Conservation (phyloP, 805 yeast species). For the Teunomyces cretensis region DNA sequence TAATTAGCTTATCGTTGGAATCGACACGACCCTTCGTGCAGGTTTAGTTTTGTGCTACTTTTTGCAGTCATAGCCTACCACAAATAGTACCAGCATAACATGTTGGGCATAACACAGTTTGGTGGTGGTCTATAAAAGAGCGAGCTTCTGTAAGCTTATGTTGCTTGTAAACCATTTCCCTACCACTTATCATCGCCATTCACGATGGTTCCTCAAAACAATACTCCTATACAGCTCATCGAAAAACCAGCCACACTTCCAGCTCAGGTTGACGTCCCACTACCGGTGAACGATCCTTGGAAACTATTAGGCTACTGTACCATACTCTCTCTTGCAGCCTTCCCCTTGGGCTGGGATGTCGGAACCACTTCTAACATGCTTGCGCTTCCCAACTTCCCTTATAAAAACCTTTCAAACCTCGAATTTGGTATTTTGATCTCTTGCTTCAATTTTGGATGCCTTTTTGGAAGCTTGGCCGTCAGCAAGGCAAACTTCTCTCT, state of each 20-base stretch:
- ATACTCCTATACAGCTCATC: neutral
- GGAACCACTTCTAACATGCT: constrained; percentile 20
- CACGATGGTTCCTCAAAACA: neutral
- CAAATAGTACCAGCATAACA: neutral
- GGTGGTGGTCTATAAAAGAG: neutral
- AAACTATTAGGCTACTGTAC: constrained; percentile 5
- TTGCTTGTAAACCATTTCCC: neutral
- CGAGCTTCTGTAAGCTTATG: neutral
- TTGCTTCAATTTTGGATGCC: constrained; percentile 24
- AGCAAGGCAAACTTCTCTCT: constrained; percentile 13
- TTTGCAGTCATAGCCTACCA: constrained; percentile 6
- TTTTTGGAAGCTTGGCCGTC: constrained; percentile 17
- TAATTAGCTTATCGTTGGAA: neutral
- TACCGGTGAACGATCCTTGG: neutral
- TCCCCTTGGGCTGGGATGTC: constrained; percentile 28
- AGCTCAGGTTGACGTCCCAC: neutral
- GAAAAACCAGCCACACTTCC: neutral
- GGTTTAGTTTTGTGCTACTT: constrained; percentile 3
- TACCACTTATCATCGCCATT: neutral
- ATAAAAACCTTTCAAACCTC: constrained; percentile 8
- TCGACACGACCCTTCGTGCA: neutral
- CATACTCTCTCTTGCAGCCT: constrained; percentile 16
- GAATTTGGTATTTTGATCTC: constrained; percentile 21
- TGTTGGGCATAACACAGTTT: neutral
- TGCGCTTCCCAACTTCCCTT: constrained; percentile 12